Evolutionary conservation across 306 rosid genomes (phyloP), one percentile per base, ranked within the genome.

Genomic region (Cucumis cinereus): DNA sequence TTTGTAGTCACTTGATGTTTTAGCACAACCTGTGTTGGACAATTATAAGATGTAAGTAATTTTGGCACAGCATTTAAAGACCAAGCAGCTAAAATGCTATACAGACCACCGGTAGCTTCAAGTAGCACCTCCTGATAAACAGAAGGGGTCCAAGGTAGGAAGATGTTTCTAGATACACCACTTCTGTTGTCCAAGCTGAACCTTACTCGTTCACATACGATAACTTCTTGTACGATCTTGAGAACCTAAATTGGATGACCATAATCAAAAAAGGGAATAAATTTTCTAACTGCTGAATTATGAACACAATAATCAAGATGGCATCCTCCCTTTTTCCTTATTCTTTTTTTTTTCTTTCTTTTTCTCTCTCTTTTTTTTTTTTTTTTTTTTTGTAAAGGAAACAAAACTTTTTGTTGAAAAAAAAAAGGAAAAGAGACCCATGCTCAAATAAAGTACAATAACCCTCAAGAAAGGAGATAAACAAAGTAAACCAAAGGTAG

Each of bases 91-190:
- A 77, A 76, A 85, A 86, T 56, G 77, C 80, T 36, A 30, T 30
- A 77, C 88, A 76, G 60, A 93, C 98, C 98, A 87, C 98, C 98
- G 28, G 79, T 47, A 79, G 89, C 98, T 83, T 82, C 85, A 58
- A 88, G 91, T 82, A 88, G 87, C 77, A 81, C 85, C 85, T 88
- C 98, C 87, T 93, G 98, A 87, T 80, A 85, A 83, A 90, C 87
- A 87, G 82, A 81, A 56, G 94, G 91, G 75, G 83, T 87, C 98
- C 98, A 93, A 6, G 98, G 98, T 75, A 91, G 87, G 52, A 88
- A 79, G 79, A 93, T 85, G 77, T 80, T 79, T 81, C 66, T 81
- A 33, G 81, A 50, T 40, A 45, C 50, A 55, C 70, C 82, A 81
- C 59, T 87, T 82, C 82, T 81, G 73, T 81, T 82, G 57, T 73